phyloP scores from a whole-genome alignment of 257 asterid species.

The Fraxinus cuspidata region DNA sequence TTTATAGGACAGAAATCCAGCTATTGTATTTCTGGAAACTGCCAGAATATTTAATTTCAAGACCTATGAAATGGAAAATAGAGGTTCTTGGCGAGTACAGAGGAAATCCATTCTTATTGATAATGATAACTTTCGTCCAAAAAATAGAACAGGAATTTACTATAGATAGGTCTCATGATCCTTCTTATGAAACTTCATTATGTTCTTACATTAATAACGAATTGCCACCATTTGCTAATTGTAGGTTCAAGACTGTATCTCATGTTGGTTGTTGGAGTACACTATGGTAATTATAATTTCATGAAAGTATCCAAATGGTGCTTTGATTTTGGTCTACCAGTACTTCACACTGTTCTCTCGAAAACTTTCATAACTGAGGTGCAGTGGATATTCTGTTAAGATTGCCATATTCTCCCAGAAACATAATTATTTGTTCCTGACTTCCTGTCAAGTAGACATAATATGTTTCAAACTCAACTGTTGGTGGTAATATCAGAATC shows the following conservation, averaged over 20 bases:
- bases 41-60: constrained; percentile 29
- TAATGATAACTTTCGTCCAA: constrained; percentile 22
- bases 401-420: neutral
- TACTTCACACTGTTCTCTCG: neutral
- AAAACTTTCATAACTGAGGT: neutral
- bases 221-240: neutral
- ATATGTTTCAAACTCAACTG: neutral
- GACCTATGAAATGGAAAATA: constrained; percentile 33
- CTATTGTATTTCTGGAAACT: constrained; percentile 28
- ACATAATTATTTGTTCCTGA: neutral
- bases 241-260: constrained; percentile 1
- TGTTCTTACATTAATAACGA: neutral
- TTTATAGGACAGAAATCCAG: constrained; percentile 31
- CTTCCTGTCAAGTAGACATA: neutral
- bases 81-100: constrained; percentile 39
- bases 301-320: neutral
- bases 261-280: constrained; percentile 6
- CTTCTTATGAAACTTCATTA: neutral
- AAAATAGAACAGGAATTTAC: constrained; percentile 27
- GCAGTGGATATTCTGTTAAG: neutral
- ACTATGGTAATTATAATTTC: neutral
- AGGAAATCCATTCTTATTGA: constrained; percentile 31
- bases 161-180: constrained; percentile 10
- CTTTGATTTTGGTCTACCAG: neutral
- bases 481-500: neutral